phyloP scores from a whole-genome alignment of 345 rosid genomes.

The Eucalyptus albens region DNA sequence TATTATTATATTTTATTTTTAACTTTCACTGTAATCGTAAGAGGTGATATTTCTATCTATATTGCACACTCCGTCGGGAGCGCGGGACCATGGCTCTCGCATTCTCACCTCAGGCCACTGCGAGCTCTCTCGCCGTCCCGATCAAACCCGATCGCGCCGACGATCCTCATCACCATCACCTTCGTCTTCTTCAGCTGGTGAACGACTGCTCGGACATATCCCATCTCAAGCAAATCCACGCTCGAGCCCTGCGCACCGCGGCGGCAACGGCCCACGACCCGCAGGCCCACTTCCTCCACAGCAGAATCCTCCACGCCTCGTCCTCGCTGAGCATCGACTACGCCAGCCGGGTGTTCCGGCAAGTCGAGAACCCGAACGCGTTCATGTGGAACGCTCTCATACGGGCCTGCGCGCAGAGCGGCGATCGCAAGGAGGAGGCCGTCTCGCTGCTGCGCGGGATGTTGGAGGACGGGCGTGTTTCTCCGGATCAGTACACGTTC shows the following conservation, averaged over 20 bases:
- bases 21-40: too few relatives aligned
- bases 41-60: too few relatives aligned
- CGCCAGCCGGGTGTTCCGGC: conserved; percentile 38
- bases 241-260: conserved; percentile 44
- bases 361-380: conserved; percentile 29
- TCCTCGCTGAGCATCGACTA: conserved; percentile 34
- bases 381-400: conserved; percentile 91
- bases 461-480: conserved; percentile 33
- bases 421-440: conserved; percentile 41
- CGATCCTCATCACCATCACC: conserved; percentile 5
- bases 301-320: conserved; percentile 47
- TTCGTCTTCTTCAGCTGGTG: conserved; percentile 22
- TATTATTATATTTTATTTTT: too few relatives aligned
- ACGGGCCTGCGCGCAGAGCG: conserved; percentile 46
- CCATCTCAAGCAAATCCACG: conserved; percentile 67
- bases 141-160: background rate
- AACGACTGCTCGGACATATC: conserved; percentile 38
- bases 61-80: background rate
- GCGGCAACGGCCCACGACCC: conserved; percentile 22
- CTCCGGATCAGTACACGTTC: conserved; percentile 68
- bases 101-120: conserved; percentile 8
- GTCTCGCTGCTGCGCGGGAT: conserved; percentile 26
- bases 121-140: conserved; percentile 7
- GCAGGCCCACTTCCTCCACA: conserved; percentile 32
- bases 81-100: conserved; percentile 13